Conservation (phyloP, 257 asterid species). For the Linderniella brevidens region DNA sequence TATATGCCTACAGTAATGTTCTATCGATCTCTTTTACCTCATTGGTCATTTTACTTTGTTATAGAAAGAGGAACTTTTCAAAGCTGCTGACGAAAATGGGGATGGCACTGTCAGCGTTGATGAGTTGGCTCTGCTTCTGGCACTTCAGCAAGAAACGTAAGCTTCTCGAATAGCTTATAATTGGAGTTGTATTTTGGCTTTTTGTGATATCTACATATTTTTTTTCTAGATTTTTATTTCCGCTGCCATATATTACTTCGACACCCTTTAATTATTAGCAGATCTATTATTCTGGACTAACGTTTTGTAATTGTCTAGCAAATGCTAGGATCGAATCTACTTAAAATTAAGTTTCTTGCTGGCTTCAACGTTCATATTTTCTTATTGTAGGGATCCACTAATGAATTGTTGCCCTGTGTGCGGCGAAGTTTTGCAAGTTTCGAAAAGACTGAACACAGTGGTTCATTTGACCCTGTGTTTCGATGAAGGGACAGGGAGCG, state of each 20-base stretch:
- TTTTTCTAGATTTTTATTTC: background rate
- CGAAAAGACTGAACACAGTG: slow-evolving; percentile 62
- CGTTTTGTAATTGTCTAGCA: too few species aligned
- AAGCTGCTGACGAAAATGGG: slow-evolving; percentile 81
- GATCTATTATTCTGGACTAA: too few species aligned
- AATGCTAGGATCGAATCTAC: background rate
- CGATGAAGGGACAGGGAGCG: slow-evolving; percentile 96
- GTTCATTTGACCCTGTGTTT: slow-evolving; percentile 92
- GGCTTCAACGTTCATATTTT: slow-evolving; percentile 5
- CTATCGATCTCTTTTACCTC: too few species aligned
- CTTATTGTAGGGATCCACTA: slow-evolving; percentile 61
- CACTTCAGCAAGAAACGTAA: slow-evolving; percentile 83
- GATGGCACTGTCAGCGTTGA: slow-evolving; percentile 89
- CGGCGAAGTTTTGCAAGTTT: slow-evolving; percentile 69
- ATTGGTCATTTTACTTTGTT: too few species aligned
- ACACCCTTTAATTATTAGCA: too few species aligned
- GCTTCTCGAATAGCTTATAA: slow-evolving; percentile 7
- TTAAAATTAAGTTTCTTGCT: slow-evolving; percentile 1
- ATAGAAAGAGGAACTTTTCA: slow-evolving; percentile 91
- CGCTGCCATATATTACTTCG: too few species aligned
- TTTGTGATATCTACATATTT: background rate
- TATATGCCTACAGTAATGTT: too few species aligned
- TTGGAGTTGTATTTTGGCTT: background rate
- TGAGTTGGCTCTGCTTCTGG: slow-evolving; percentile 91
- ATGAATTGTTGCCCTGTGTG: slow-evolving; percentile 95